These are phyloP conservation scores for Hanseniaspora lachancei DNA, from an alignment of 805 yeast species.

Conservation along the genomic window DNA sequence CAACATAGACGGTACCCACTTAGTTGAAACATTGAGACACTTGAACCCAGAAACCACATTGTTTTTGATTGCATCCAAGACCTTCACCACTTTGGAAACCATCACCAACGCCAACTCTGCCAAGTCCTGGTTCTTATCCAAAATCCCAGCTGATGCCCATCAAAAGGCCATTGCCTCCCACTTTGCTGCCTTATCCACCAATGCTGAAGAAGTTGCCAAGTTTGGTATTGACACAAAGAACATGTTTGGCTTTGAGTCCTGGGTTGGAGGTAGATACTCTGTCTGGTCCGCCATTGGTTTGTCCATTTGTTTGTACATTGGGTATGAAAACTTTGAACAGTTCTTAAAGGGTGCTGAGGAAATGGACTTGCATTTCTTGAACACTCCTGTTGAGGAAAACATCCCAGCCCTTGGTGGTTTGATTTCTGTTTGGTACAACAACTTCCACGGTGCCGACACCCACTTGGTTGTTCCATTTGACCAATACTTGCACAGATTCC, in stretches of 20 bases:
- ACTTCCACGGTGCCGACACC: slow-evolving; percentile 95
- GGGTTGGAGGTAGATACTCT: slow-evolving; percentile 99
- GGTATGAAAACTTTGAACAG: slow-evolving; percentile 82
- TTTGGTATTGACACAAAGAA: slow-evolving; percentile 95
- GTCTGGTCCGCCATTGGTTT: slow-evolving; percentile 99
- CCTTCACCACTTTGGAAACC: slow-evolving; percentile 98
- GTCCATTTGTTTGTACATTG: slow-evolving; percentile 87
- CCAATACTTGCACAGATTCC: slow-evolving; percentile 97
- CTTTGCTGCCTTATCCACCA: slow-evolving; percentile 92
- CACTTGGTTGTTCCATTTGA: slow-evolving; percentile 97
- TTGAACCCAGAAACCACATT: slow-evolving; percentile 84
- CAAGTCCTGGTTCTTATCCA: slow-evolving; percentile 85
- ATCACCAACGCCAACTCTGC: slow-evolving; percentile 92
- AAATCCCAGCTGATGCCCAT: slow-evolving; percentile 42
- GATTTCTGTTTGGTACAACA: slow-evolving; percentile 94
- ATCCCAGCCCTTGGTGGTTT: slow-evolving; percentile 90
- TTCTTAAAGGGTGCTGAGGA: slow-evolving; percentile 97
- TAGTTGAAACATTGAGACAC: slow-evolving; percentile 73
- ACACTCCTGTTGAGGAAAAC: slow-evolving; percentile 77
- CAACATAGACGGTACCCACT: slow-evolving; percentile 95
- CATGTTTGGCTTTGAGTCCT: slow-evolving; percentile 95
- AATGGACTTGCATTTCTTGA: slow-evolving; percentile 77
- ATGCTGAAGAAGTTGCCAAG: slow-evolving; percentile 77
- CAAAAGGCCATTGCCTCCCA: slow-evolving; percentile 63
- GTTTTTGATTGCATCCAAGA: slow-evolving; percentile 87